Evolutionary conservation across 2,329 filamentous ascomycete species (phyloP).

Genomic region (Aspergillus piperis): DNA sequence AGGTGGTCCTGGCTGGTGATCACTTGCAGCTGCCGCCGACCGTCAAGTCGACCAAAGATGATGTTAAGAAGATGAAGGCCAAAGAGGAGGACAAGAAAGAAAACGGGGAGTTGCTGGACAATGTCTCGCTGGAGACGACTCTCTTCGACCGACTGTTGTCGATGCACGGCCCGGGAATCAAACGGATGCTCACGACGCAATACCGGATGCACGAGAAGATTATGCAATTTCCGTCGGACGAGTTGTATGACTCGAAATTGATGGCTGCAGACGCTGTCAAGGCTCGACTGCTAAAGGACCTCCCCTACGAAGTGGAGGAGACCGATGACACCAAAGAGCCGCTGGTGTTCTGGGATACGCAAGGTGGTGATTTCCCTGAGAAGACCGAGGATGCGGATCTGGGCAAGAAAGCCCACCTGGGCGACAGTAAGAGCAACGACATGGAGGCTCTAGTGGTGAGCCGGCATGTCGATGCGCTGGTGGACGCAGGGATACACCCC

Average conservation of each 20-base stretch:
- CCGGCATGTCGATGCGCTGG: slow-evolving; percentile 72
- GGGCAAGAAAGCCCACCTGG: slow-evolving; percentile 54
- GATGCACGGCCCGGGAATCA: slow-evolving; percentile 79
- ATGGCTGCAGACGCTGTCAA: slow-evolving; percentile 79
- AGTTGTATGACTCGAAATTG: slow-evolving; percentile 81
- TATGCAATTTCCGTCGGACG: slow-evolving; percentile 89
- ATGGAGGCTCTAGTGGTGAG: slow-evolving; percentile 82
- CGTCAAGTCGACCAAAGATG: slow-evolving; percentile 70
- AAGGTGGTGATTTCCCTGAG: slow-evolving; percentile 89
- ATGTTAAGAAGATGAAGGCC: slow-evolving; percentile 52
- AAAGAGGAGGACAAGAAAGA: slow-evolving; percentile 30
- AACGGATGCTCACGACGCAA: slow-evolving; percentile 93
- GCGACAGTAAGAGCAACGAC: slow-evolving; percentile 87
- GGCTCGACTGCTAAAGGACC: slow-evolving; percentile 69
- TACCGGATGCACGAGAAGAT: slow-evolving; percentile 98
- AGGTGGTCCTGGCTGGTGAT: slow-evolving; percentile 89
- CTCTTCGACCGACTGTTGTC: slow-evolving; percentile 85
- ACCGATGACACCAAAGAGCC: slow-evolving; percentile 87
- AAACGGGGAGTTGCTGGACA: slow-evolving; percentile 44
- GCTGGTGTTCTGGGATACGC: slow-evolving; percentile 92
- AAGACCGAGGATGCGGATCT: slow-evolving; percentile 72
- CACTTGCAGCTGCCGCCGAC: slow-evolving; percentile 93
- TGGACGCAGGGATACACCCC: slow-evolving; percentile 75
- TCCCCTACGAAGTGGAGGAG: slow-evolving; percentile 75
- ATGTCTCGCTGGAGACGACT: slow-evolving; percentile 76